These are phyloP conservation scores for Podospora pseudocomata DNA, from an alignment of 495 filamentous ascomycete genomes.

Conservation along the genomic window DNA sequence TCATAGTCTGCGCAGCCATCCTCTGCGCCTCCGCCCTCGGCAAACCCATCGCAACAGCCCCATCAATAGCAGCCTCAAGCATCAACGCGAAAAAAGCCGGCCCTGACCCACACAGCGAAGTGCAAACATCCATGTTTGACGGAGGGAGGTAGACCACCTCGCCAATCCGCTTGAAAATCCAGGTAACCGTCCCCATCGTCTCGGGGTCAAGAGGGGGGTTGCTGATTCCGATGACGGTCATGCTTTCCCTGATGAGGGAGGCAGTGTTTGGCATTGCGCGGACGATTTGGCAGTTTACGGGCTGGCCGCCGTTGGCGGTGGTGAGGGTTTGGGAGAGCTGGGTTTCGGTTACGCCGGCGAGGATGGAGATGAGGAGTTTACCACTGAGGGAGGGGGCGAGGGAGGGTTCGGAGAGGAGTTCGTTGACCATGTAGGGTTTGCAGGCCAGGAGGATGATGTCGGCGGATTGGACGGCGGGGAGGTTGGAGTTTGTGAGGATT, in stretches of 20 bases:
- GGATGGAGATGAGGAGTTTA: conserved; percentile 80
- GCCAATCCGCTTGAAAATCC: conserved; percentile 74
- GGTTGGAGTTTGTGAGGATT: conserved; percentile 53
- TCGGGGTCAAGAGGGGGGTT: conserved; percentile 53
- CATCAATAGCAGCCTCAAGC: conserved; percentile 72
- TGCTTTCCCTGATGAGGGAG: conserved; percentile 65
- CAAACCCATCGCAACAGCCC: conserved; percentile 75
- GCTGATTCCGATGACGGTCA: conserved; percentile 71
- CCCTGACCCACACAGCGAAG: conserved; percentile 71
- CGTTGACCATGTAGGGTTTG: conserved; percentile 70
- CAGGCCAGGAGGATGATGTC: conserved; percentile 70
- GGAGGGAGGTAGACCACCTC: conserved; percentile 62
- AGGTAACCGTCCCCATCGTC: conserved; percentile 57
- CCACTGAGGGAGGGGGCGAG: conserved; percentile 66
- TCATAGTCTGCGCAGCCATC: conserved; percentile 78
- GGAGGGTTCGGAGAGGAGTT: conserved; percentile 59
- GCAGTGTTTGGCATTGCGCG: conserved; percentile 79
- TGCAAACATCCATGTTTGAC: conserved; percentile 67
- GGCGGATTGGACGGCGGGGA: conserved; percentile 52
- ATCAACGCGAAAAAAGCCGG: conserved; percentile 78
- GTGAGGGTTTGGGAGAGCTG: conserved; percentile 63
- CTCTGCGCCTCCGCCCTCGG: conserved; percentile 70
- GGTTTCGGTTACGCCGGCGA: conserved; percentile 69
- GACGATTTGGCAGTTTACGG: conserved; percentile 55
- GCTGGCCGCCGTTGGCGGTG: conserved; percentile 36